These are phyloP conservation scores for Phaeotremella fagi DNA, from an alignment of 768 basidiomycete genomes.

Conservation along the genomic window DNA sequence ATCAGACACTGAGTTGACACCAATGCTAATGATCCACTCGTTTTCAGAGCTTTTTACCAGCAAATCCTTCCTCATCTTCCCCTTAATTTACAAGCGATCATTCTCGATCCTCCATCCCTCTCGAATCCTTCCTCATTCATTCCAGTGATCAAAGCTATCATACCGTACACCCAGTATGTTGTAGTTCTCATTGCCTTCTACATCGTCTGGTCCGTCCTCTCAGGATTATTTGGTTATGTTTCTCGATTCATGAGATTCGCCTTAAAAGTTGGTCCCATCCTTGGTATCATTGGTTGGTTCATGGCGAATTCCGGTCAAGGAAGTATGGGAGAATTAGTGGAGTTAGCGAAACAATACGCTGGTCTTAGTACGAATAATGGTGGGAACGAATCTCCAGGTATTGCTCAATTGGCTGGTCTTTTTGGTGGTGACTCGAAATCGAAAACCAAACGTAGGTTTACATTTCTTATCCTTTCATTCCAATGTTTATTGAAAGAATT, in stretches of 20 bases:
- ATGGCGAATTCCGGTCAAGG: conserved; percentile 41
- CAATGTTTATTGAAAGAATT: too few species aligned
- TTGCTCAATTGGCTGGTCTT: conserved; percentile 22
- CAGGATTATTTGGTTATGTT: conserved; percentile 29
- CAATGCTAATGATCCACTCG: too few species aligned
- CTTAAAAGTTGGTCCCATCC: conserved; percentile 31
- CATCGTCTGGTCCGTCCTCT: conserved; percentile 30
- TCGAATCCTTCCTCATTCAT: conserved; percentile 25
- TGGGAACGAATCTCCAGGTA: conserved; percentile 10
- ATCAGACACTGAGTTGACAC: neutral
- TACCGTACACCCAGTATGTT: conserved; percentile 22
- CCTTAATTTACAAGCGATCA: conserved; percentile 18
- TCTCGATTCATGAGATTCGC: conserved; percentile 33
- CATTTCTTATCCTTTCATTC: too few species aligned
- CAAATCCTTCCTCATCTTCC: conserved; percentile 22
- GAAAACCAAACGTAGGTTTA: too few species aligned
- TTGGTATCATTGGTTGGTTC: conserved; percentile 34
- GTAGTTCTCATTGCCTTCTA: conserved; percentile 35
- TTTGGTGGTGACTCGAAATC: conserved; percentile 10
- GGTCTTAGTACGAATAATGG: conserved; percentile 10
- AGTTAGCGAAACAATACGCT: conserved; percentile 24
- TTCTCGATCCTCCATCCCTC: conserved; percentile 27
- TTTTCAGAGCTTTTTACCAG: conserved; percentile 8
- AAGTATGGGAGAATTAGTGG: conserved; percentile 27
- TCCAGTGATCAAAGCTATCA: conserved; percentile 20